phyloP scores from a whole-genome alignment of 169 alveolate genomes.

The Plasmodium sp. region DNA sequence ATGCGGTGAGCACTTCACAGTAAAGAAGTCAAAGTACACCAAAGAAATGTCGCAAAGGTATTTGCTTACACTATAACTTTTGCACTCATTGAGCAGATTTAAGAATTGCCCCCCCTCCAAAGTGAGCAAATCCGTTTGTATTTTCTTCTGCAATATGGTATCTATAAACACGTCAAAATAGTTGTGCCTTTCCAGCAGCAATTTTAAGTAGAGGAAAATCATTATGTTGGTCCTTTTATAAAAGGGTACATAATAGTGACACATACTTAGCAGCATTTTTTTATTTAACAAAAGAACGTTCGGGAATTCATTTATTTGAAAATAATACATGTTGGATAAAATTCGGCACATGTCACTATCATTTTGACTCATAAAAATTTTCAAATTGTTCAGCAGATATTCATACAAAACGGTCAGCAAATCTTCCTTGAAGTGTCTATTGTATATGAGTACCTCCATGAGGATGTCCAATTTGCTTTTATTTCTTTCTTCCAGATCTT shows the following conservation, averaged over 20 bases:
- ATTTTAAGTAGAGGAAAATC: constrained; percentile 41
- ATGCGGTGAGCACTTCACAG: neutral
- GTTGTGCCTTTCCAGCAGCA: constrained; percentile 27
- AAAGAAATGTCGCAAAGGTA: constrained; percentile 68
- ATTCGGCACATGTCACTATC: constrained; percentile 14
- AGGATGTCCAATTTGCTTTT: constrained; percentile 30
- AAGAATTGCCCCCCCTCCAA: neutral
- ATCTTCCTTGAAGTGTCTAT: constrained; percentile 49
- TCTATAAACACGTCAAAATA: constrained; percentile 40
- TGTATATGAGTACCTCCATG: constrained; percentile 53
- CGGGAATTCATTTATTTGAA: constrained; percentile 16
- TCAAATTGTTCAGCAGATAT: constrained; percentile 28
- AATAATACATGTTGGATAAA: constrained; percentile 19
- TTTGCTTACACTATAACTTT: constrained; percentile 18
- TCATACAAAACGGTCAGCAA: constrained; percentile 48
- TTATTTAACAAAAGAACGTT: constrained; percentile 22
- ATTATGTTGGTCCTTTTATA: constrained; percentile 16
- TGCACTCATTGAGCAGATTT: neutral
- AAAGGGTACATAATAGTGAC: constrained; percentile 57
- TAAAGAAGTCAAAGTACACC: constrained; percentile 25
- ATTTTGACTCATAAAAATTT: constrained; percentile 11
- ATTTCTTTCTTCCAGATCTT: constrained; percentile 21
- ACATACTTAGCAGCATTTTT: constrained; percentile 17
- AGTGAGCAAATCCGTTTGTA: constrained; percentile 21
- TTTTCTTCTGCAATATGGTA: constrained; percentile 22